Evolutionary conservation across 768 basidiomycete genomes (phyloP), one percentile per base, ranked within the genome.

Genomic region (Pisolithus marmoratus): DNA sequence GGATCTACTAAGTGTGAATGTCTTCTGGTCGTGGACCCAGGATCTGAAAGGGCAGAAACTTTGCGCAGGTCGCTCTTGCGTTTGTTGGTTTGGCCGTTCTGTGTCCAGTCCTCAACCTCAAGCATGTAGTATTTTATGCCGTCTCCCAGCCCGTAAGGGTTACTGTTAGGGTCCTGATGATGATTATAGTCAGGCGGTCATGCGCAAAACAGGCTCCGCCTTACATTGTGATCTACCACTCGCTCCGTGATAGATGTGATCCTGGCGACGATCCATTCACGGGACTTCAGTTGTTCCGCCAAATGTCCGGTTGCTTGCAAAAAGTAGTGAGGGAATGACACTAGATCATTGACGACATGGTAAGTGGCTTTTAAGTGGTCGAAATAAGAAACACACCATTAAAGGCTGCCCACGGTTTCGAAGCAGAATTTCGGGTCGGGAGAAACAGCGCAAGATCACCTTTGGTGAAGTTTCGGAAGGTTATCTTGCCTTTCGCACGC

Each of bases 321-420:
- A 74, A 99, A 99, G 70, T 97, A 94, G 70, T 98, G 95, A 45
- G 96, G 96, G 70, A 94, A 95, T 11, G 90, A 93, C 8, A 97
- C 94, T 93, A 66, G 49, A 37, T 14, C 34, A 2, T 53, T 7
- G 7, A 17, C 15, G 41, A 34, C 17, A 5, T n/a, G 24, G 29
- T 20, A 17, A n/a, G 15, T 34, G 34, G 14, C 12, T 34, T 12
- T 12, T n/a, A 5, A 34, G 34, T 34, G 0, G 34, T 34, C 14
- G 34, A 15, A 34, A 34, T 34, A 34, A 34, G 34, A 15, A 15
- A 34, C 83, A 60, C 64, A 93, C 94, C 89, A 69, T 98, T 99
- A 72, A 98, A 99, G 9, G 96, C 96, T 22, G 95, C 96, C 95
- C 96, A 99, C 1, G 92, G 90, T 65, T 90, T 92, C 40, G 88